Conservation (phyloP, 306 rosid species). For the Boehmeria nivea region DNA sequence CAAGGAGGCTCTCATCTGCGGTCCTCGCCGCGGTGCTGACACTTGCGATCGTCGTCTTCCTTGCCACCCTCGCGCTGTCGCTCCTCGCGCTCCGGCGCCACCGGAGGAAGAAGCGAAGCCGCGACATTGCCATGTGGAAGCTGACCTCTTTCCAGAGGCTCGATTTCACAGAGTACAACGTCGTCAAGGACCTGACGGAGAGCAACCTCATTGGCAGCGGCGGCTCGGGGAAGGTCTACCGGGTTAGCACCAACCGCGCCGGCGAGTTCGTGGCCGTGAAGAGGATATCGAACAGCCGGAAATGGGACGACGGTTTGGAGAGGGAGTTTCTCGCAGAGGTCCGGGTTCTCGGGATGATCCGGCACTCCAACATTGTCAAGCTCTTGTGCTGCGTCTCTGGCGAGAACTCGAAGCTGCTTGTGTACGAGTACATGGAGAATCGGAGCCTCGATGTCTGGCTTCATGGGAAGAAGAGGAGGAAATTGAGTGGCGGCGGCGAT, state of each 20-base stretch:
- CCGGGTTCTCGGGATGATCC: constrained; percentile 55
- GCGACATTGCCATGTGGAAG: constrained; percentile 56
- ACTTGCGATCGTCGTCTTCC: constrained; percentile 15
- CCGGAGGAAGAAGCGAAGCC: constrained; percentile 26
- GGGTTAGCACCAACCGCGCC: constrained; percentile 36
- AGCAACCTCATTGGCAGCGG: constrained; percentile 76
- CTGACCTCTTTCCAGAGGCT: constrained; percentile 71
- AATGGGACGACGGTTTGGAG: constrained; percentile 45
- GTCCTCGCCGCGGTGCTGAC: constrained; percentile 39
- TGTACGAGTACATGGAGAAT: constrained; percentile 84
- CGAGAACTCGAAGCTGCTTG: constrained; percentile 66
- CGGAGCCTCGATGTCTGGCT: constrained; percentile 78
- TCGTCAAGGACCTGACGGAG: constrained; percentile 53
- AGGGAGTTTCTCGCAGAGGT: constrained; percentile 72
- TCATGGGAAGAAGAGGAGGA: constrained; percentile 44
- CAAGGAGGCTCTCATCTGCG: constrained; percentile 35
- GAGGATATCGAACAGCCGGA: constrained; percentile 44
- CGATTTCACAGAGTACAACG: constrained; percentile 45
- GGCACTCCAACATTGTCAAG: constrained; percentile 84
- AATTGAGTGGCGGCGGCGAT: constrained; percentile 20
- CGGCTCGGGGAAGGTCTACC: constrained; percentile 80
- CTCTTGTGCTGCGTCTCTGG: constrained; percentile 70
- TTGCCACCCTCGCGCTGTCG: constrained; percentile 26
- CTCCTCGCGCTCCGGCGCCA: constrained; percentile 22
- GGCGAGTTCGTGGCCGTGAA: constrained; percentile 71